Percentiles rank a stretch among this genome's conserved stretches.
Conservation (phyloP, 371 early-diverging fungal genomes). For the Mortierella sp. region DNA sequence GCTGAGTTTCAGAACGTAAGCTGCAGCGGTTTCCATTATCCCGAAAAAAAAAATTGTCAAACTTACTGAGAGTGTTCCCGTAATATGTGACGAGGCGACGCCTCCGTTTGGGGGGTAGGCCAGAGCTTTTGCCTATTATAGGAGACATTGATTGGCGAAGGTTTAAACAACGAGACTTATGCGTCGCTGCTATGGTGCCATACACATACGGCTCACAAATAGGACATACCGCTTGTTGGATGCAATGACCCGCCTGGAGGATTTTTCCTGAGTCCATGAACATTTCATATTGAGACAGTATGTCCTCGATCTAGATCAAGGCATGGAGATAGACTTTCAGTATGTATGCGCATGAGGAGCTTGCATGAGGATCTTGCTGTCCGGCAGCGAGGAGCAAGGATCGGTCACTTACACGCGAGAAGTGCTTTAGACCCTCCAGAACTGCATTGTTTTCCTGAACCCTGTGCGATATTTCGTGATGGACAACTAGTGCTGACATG, state of each 20-base stretch:
- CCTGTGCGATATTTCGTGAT: slow-evolving; percentile 49
- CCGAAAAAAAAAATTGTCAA: neutral
- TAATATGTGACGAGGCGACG: slow-evolving; percentile 37
- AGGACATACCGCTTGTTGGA: slow-evolving; percentile 52
- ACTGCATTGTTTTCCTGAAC: slow-evolving; percentile 50
- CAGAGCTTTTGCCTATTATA: slow-evolving; percentile 34
- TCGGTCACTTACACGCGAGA: slow-evolving; percentile 28
- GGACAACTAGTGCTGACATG: slow-evolving; percentile 49
- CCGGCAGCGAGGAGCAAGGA: too few species aligned
- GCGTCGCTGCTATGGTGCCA: too few species aligned
- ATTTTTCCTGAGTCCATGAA: slow-evolving; percentile 55
- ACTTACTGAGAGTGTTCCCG: slow-evolving; percentile 47
- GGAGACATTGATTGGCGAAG: neutral
- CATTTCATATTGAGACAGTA: slow-evolving; percentile 41
- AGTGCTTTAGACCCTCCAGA: slow-evolving; percentile 43
- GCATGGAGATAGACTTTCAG: neutral
- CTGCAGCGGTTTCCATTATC: too few species aligned
- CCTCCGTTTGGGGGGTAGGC: slow-evolving; percentile 44
- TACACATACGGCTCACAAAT: too few species aligned
- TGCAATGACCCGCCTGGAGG: slow-evolving; percentile 54
- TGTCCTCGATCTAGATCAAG: slow-evolving; percentile 37
- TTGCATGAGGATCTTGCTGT: too few species aligned
- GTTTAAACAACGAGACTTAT: too few species aligned
- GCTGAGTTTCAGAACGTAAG: too few species aligned
- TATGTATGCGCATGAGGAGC: neutral